These are phyloP conservation scores for Dactylis glomerata DNA, from an alignment of 176 grass and related monocot species.

Conservation along the genomic window DNA sequence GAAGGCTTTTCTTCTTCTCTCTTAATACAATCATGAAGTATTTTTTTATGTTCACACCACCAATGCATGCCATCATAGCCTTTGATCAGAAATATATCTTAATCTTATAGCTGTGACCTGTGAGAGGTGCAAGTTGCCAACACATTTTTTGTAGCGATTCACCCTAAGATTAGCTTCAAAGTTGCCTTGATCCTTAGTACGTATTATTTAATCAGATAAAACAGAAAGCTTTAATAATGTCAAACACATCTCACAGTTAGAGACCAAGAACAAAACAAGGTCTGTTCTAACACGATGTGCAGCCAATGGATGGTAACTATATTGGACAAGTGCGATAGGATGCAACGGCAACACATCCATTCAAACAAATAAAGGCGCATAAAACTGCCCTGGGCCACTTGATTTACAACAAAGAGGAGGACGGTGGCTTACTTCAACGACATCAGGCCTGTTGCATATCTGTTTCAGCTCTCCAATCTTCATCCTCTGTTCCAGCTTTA, in stretches of 20 bases:
- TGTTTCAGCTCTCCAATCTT: conserved; percentile 93
- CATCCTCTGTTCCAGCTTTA: conserved; percentile 77
- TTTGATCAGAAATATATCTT: neutral
- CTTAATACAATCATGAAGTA: neutral
- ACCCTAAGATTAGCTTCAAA: neutral
- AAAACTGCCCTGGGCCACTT: neutral
- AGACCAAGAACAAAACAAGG: neutral
- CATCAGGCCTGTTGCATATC: conserved; percentile 80
- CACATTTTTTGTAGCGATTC: neutral
- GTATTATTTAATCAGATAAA: neutral
- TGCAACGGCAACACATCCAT: neutral
- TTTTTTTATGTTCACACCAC: conserved; percentile 1
- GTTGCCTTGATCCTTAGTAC: neutral
- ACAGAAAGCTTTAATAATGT: neutral
- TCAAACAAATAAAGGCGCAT: neutral
- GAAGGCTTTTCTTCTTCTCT: neutral
- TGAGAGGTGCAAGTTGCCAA: neutral
- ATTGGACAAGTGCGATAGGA: neutral
- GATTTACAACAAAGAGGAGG: neutral
- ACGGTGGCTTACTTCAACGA: conserved; percentile 57
- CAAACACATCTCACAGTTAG: neutral
- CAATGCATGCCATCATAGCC: neutral
- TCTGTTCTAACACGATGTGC: neutral
- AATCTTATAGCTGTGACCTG: neutral
- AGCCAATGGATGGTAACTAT: neutral